Conservation (phyloP, 148 eudicot genomes). For the Amaranthus hypochondriacus region DNA sequence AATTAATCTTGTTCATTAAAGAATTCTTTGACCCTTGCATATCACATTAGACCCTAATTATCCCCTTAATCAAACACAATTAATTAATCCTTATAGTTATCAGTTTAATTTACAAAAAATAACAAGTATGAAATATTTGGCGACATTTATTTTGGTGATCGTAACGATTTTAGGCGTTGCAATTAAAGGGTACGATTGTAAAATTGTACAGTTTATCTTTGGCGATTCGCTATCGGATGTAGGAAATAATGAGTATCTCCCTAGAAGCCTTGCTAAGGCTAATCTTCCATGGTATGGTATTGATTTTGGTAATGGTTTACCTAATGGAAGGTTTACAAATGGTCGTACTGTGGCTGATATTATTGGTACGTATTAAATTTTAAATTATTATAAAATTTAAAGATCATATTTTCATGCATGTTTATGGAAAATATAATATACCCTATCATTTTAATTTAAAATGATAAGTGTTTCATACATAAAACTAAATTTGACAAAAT, state of each 20-base stretch:
- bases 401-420: too few relatives aligned
- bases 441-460: not conserved
- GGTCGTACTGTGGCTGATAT: conserved; percentile 90
- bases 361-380: conserved; percentile 42
- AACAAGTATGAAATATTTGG: conserved; percentile 28
- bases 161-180: conserved; percentile 26
- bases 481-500: too few relatives aligned
- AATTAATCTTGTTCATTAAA: conserved; percentile 14
- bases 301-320: conserved; percentile 81
- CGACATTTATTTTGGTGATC: conserved; percentile 13
- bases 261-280: conserved; percentile 73
- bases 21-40: conserved; percentile 8
- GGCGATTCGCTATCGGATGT: conserved; percentile 92
- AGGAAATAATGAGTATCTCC: conserved; percentile 65
- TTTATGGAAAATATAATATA: too few relatives aligned
- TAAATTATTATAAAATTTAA: too few relatives aligned
- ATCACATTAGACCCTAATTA: conserved; percentile 11
- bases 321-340: conserved; percentile 82
- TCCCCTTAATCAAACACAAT: not conserved
- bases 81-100: not conserved
- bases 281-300: conserved; percentile 91
- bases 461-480: not conserved
- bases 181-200: conserved; percentile 41
- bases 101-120: not conserved
- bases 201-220: conserved; percentile 81